Base-by-base conservation (phyloP, 1,139 yeast species). In the Zygosaccharomyces sapae region DNA sequence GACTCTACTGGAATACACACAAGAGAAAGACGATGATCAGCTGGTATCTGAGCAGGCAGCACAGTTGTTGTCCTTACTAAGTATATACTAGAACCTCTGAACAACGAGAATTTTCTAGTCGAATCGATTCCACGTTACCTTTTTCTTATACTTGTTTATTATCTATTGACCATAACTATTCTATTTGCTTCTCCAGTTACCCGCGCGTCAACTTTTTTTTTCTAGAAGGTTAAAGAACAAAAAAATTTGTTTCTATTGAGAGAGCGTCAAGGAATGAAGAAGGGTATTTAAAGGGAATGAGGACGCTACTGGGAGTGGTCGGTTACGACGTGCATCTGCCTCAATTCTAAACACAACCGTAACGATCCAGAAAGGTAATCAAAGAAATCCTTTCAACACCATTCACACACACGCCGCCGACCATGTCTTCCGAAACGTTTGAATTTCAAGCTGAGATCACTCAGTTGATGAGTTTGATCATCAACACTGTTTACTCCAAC, bases 391-490 rank as follows among this genome's bases (percentile, higher is more conserved):
- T 13, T 31, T 5, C 34, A 18, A 6, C 31, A 12, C 16, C 13
- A 35, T 20, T 29, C 27, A 19, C 25, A 18, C 45, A 22, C 5
- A 22, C 29, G 33, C 33, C 20, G 40, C 41, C 37, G 36, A 43
- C 44, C 58, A 82, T 81, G 89, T 73, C 86, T 59, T 76, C 75
- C 68, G 94, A 86, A 78, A 83, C 94, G 53, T 88, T 81, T 71
- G 98, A 92, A 79, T 92, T 92, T 77, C 96, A 95, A 73, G 99
- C 99, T 81, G 99, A 92, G 89, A 94, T 92, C 75, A 86, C 97
- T 84, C 98, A 92, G 95, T 81, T 94, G 83, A 86, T 94, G 97
- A 87, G 97, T 72, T 84, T 92, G 81, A 89, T 94, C 89, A 92
- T 94, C 78, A 94, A 94, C 88, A 94, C 99, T 51, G 99, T 94